phyloP scores from a whole-genome alignment of 1,139 yeast genomes.

The Diutina pseudorugosa region DNA sequence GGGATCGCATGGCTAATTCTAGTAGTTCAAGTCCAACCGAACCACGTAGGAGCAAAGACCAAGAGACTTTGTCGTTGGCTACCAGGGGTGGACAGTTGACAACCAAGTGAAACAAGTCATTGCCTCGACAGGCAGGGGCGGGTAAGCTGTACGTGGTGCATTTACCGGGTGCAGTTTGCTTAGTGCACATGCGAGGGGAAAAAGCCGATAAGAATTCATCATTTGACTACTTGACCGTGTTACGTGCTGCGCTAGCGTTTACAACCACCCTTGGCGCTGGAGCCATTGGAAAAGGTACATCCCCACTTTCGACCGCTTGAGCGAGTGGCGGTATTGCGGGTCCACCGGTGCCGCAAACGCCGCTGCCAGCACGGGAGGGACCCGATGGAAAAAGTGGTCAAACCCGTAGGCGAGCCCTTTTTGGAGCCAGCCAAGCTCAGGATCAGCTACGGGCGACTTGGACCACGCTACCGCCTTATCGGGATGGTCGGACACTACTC shows the following conservation, averaged over 20 bases:
- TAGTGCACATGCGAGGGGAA: background rate
- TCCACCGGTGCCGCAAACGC: background rate
- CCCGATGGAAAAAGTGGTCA: background rate
- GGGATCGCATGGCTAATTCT: too few species aligned
- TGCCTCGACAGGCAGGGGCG: background rate
- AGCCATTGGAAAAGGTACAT: slow-evolving; percentile 1
- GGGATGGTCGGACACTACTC: slow-evolving; percentile 55
- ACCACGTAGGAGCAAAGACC: too few species aligned
- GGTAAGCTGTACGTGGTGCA: background rate
- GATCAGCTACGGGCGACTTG: slow-evolving; percentile 5
- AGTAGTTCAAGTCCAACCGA: too few species aligned
- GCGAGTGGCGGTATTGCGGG: background rate
- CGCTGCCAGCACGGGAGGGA: background rate
- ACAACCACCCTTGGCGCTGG: slow-evolving; percentile 1
- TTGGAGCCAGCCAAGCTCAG: background rate
- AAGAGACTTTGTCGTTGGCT: too few species aligned
- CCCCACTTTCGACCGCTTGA: background rate
- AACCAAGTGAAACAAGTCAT: background rate
- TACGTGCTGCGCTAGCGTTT: too few species aligned
- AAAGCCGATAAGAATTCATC: background rate
- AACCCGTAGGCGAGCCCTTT: background rate
- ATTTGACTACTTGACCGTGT: too few species aligned
- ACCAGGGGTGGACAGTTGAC: background rate
- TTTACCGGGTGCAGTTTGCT: background rate
- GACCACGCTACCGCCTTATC: slow-evolving; percentile 19